phyloP scores from a whole-genome alignment of 257 asterid species.

The Thymus mandschuricus region DNA sequence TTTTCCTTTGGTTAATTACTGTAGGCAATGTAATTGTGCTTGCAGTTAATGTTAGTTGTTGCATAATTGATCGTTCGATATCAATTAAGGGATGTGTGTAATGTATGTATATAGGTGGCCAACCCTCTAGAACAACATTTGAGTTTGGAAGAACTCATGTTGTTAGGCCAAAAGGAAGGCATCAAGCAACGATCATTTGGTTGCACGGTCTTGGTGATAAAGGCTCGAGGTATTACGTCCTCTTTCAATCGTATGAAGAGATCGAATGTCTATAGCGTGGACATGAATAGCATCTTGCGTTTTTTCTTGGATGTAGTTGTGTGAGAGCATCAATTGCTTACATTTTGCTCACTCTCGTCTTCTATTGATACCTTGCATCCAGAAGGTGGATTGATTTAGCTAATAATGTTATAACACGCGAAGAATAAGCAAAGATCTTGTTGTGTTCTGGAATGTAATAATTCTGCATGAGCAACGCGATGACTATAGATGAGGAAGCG shows the following conservation, averaged over 20 bases:
- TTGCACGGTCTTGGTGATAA: constrained; percentile 86
- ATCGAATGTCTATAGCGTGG: neutral
- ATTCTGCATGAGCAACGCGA: neutral
- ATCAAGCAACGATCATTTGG: constrained; percentile 89
- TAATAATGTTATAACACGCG: constrained; percentile 11
- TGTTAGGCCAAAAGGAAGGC: constrained; percentile 82
- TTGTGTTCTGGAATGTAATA: constrained; percentile 18
- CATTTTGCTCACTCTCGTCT: constrained; percentile 3
- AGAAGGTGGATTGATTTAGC: neutral
- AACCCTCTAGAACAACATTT: constrained; percentile 43
- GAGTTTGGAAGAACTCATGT: constrained; percentile 89
- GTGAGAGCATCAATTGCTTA: neutral
- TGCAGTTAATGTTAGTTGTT: constrained; percentile 13
- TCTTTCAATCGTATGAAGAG: neutral
- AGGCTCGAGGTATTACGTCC: constrained; percentile 64
- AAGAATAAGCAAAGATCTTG: constrained; percentile 25
- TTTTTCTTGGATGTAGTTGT: constrained; percentile 20
- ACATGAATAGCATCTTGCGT: neutral
- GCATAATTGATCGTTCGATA: neutral
- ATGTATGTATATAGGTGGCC: constrained; percentile 47
- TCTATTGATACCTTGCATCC: neutral
- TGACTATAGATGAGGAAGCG: neutral
- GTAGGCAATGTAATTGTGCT: neutral
- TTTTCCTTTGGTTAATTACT: constrained; percentile 22
- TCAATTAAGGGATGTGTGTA: constrained; percentile 13